These are phyloP conservation scores for Oryza meyeriana DNA, from an alignment of 176 grass and related monocot genomes.

Conservation along the genomic window DNA sequence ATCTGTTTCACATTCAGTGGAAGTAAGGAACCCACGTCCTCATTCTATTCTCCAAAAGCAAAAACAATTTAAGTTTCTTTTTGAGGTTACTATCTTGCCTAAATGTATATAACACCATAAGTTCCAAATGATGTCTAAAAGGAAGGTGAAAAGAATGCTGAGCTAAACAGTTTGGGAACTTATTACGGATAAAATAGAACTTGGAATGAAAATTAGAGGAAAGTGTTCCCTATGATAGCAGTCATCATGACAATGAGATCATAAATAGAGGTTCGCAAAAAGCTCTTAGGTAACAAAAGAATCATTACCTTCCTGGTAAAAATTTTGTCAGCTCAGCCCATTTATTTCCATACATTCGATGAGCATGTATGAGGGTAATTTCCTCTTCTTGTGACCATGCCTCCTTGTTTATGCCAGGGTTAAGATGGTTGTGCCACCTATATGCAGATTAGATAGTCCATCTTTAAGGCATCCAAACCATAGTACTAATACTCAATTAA, in stretches of 20 bases:
- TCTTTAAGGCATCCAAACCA: constrained; percentile 1
- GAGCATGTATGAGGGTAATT: constrained; percentile 84
- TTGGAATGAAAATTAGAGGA: neutral
- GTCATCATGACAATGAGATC: neutral
- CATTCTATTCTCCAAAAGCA: neutral
- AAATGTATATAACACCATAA: neutral
- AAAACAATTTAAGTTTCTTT: neutral
- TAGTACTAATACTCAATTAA: constrained; percentile 17
- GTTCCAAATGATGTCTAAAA: constrained; percentile 4
- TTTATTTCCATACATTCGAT: constrained; percentile 89
- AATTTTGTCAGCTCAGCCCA: constrained; percentile 94
- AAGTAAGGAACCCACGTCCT: neutral
- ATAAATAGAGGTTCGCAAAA: constrained; percentile 14
- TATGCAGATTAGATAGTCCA: constrained; percentile 38
- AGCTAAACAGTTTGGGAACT: constrained; percentile 15
- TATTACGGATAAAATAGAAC: neutral
- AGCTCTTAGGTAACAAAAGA: neutral
- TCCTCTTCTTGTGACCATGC: constrained; percentile 99
- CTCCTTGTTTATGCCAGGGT: constrained; percentile 94
- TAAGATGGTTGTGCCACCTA: constrained; percentile 99
- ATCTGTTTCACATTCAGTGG: neutral
- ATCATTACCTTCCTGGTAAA: constrained; percentile 83
- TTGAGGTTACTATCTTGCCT: neutral
- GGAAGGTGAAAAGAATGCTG: neutral
- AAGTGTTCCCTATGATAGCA: neutral